Conservation (phyloP, 83 land plant species). For the Thuja plicata region DNA sequence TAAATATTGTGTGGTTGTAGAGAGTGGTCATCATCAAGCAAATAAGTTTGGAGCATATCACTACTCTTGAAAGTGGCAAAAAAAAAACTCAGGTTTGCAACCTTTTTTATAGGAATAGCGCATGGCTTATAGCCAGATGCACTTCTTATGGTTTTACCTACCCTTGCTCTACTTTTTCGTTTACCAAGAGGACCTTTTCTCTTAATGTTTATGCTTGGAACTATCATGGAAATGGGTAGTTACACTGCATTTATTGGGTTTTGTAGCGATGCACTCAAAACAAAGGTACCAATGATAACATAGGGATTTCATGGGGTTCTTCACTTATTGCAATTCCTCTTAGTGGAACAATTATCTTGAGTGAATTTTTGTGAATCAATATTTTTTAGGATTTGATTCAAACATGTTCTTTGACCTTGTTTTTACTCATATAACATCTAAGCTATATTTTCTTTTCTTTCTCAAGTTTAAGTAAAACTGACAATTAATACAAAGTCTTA, state of each 20-base stretch:
- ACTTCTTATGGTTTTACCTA: conserved; percentile 50
- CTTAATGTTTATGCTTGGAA: conserved; percentile 45
- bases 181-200: conserved; percentile 45
- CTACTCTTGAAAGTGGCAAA: conserved; percentile 14
- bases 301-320: conserved; percentile 44
- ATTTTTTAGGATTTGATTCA: conserved; percentile 16
- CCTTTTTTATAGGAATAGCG: conserved; percentile 50
- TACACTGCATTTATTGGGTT: conserved; percentile 54
- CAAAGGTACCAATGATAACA: conserved; percentile 44
- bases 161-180: conserved; percentile 50
- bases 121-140: conserved; percentile 63
- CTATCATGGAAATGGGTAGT: conserved; percentile 52
- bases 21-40: conserved; percentile 5
- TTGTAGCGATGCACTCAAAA: conserved; percentile 41
- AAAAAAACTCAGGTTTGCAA: conserved; percentile 27
- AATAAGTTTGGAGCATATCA: not conserved
- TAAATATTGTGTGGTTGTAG: conserved; percentile 20
- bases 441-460: not conserved
- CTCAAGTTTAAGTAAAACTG: too few species aligned
- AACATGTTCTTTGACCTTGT: not conserved
- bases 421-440: not conserved
- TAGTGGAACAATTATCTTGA: conserved; percentile 28
- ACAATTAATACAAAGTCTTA: not conserved
- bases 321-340: conserved; percentile 43
- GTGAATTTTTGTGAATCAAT: conserved; percentile 41